These are phyloP conservation scores for Lichtheimia ramosa DNA, from an alignment of 371 early-diverging fungal species.

Conservation along the genomic window DNA sequence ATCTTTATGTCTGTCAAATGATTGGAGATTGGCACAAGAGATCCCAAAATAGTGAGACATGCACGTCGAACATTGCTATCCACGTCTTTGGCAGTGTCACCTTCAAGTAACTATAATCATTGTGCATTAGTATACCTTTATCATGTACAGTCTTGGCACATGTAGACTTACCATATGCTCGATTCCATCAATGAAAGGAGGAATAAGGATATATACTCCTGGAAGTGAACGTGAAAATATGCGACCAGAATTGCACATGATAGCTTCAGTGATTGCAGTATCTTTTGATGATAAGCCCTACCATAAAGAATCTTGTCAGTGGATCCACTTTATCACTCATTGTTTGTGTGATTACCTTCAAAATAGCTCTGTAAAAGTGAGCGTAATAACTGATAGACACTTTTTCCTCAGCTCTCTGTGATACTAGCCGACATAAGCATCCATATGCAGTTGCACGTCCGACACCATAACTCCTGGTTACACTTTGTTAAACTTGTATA, in stretches of 20 bases:
- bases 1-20: conserved; percentile 31
- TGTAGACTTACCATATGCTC: conserved; percentile 47
- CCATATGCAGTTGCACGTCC: conserved; percentile 67
- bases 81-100: conserved; percentile 18
- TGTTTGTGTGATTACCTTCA: conserved; percentile 42
- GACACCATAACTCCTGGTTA: conserved; percentile 46
- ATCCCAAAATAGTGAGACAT: conserved; percentile 45
- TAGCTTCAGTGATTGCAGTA: conserved; percentile 54
- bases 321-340: background rate
- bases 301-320: background rate
- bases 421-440: conserved; percentile 75
- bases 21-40: conserved; percentile 40
- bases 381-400: conserved; percentile 56
- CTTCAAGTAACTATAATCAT: conserved; percentile 28
- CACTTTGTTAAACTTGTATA: background rate
- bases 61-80: conserved; percentile 29
- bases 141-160: too few relatives aligned
- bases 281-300: conserved; percentile 63
- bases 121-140: background rate
- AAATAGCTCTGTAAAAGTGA: conserved; percentile 67
- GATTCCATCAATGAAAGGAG: conserved; percentile 62
- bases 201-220: conserved; percentile 67
- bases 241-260: conserved; percentile 63
- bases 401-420: conserved; percentile 64
- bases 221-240: conserved; percentile 68